Base-by-base conservation (phyloP, 768 basidiomycete species). In the Butyriboletus loyo region DNA sequence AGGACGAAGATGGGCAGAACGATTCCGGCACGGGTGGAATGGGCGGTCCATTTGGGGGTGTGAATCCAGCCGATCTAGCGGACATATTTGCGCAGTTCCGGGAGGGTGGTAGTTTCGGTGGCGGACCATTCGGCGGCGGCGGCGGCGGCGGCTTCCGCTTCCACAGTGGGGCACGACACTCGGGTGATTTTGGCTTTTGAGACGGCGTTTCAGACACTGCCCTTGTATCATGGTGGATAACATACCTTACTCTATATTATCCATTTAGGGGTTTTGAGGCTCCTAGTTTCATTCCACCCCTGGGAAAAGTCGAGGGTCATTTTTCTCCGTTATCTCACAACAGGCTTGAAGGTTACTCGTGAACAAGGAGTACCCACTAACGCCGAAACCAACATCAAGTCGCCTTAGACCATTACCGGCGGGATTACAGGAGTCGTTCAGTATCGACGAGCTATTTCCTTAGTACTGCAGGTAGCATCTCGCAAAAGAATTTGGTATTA, bases 1-100 rank as follows among this genome's bases (percentile, higher is more conserved):
- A 89, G 56, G 90, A 91, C 60, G 88, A 90, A 58, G 88, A 91
- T 53, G 86, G 84, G 21, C 68, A 73, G 68, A 77, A 68, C 35
- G 78, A 73, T 9, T 71, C 73, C 7, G 71, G 75, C 28, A 66
- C 55, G 62, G 64, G 67, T 1, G 74, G 75, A 9, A 73, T 76
- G 70, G 73, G 75, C 24, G 75, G 73, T 1, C 75, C 79, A 8
- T 69, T 65, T 10, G 70, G 68, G 9, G 73, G 74, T 4, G 58
- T 68, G 68, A 60, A 65, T 57, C 75, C 72, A 43, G 73, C 77
- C 34, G 85, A 89, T 65, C 50, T 89, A 4, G 76, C 84, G 0
- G 79, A 86, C 37, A 58, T 88, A 3, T 86, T 89, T 64, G 75
- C 84, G 1, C 81, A 84, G 55, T 85, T 87, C 65, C 75, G 78